Evolutionary conservation across 768 basidiomycete genomes (phyloP).

Genomic region (Boletus reticulatus): DNA sequence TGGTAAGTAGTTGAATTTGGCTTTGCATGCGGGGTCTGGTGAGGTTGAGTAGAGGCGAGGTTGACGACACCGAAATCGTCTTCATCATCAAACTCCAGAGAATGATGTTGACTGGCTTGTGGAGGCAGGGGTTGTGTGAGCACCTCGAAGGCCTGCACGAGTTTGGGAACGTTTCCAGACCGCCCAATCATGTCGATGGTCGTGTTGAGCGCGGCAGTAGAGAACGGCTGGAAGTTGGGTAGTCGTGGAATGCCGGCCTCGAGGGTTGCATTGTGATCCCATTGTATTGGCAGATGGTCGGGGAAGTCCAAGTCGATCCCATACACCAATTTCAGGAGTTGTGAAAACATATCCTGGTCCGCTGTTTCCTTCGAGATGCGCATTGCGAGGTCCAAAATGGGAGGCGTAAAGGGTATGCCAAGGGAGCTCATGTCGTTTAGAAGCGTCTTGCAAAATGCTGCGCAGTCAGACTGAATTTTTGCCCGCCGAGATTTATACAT

Average conservation of each 20-base stretch:
- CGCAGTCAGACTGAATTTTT: constrained; percentile 40
- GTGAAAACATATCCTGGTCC: constrained; percentile 54
- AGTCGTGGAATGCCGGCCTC: constrained; percentile 11
- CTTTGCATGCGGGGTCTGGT: constrained; percentile 40
- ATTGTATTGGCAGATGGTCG: constrained; percentile 52
- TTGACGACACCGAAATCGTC: constrained; percentile 49
- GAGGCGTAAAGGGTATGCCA: constrained; percentile 50
- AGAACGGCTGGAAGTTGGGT: constrained; percentile 45
- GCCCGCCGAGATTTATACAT: constrained; percentile 37
- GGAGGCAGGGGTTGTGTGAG: constrained; percentile 69
- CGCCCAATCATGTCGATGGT: constrained; percentile 69
- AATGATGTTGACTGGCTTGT: constrained; percentile 41
- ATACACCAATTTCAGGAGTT: constrained; percentile 65
- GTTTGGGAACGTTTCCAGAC: constrained; percentile 55
- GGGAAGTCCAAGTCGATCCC: constrained; percentile 76
- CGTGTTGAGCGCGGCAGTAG: constrained; percentile 68
- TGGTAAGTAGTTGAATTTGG: constrained; percentile 71
- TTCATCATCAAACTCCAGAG: constrained; percentile 64
- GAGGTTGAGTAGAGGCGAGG: constrained; percentile 34
- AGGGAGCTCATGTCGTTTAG: constrained; percentile 56
- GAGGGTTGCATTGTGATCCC: constrained; percentile 3
- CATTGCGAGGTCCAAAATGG: constrained; percentile 63
- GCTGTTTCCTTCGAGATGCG: constrained; percentile 65
- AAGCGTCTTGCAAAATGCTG: constrained; percentile 47
- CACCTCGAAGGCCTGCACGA: constrained; percentile 76